phyloP scores from a whole-genome alignment of 1,284 basidiomycete genomes.

The Heterobasidion parviporum region DNA sequence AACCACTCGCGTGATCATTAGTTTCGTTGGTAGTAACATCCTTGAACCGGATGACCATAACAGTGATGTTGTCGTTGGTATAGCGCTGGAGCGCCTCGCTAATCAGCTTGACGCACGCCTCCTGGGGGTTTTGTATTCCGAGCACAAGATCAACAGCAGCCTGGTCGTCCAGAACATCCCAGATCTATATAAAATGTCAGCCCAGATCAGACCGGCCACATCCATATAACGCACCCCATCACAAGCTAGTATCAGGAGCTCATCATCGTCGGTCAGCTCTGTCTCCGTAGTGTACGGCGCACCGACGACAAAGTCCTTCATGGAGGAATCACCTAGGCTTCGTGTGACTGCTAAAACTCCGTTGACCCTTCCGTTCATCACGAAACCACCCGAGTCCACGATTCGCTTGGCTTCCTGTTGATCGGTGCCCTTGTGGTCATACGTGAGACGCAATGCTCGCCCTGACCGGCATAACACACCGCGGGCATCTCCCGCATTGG shows the following conservation, averaged over 20 bases:
- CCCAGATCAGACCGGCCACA: conserved; percentile 4
- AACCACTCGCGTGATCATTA: neutral
- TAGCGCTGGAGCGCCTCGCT: conserved; percentile 83
- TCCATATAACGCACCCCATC: conserved; percentile 72
- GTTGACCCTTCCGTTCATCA: conserved; percentile 97
- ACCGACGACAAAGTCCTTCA: conserved; percentile 99
- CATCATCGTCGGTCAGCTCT: conserved; percentile 82
- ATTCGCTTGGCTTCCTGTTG: conserved; percentile 97
- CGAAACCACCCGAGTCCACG: conserved; percentile 95
- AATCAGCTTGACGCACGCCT: conserved; percentile 73
- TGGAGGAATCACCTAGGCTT: conserved; percentile 92
- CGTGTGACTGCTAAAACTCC: conserved; percentile 95
- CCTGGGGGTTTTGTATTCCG: conserved; percentile 70
- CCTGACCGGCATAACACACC: conserved; percentile 87
- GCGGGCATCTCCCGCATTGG: conserved; percentile 93
- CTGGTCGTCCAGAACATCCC: conserved; percentile 95
- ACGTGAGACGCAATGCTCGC: conserved; percentile 88
- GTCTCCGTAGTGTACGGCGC: conserved; percentile 98
- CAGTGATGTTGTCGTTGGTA: conserved; percentile 90
- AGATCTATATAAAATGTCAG: conserved; percentile 52
- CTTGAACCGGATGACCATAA: conserved; percentile 68
- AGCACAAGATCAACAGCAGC: conserved; percentile 84
- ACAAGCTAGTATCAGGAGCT: conserved; percentile 94
- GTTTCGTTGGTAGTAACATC: conserved; percentile 24
- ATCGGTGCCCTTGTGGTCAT: conserved; percentile 98